Evolutionary conservation across 768 basidiomycete species (phyloP), one percentile per base, ranked within the genome.

Genomic region (Leccinum truebloodii): DNA sequence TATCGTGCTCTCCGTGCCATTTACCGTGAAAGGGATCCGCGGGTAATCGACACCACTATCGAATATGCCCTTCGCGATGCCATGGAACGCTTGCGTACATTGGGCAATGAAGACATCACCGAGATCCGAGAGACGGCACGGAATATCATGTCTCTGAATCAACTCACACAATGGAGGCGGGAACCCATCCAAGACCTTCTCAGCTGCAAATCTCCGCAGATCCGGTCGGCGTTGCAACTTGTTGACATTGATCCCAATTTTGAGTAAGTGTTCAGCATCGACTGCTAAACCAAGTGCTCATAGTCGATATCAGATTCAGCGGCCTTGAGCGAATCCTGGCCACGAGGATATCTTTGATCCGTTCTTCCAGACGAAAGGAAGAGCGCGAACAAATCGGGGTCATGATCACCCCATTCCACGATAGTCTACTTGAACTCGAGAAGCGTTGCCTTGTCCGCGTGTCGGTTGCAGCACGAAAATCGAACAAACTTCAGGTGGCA

Each of bases 1-100:
- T 99, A 96, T 73, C 79, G 82, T 34, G 87, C 92, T 4, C 78
- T 99, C 35, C 85, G 90, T 46, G 86, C 93, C 0, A 76, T 94
- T n/a, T 86, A 95, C 64, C 84, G 91, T 5, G 92, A 93, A 69
- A 83, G 92, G 44, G 85, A 89, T 67, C 68, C 75, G 0, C 69
- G 69, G 1, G 71, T 75, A 0, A 78, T 90, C 14, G 80, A 87
- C 61, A 46, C 58, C 3, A 77, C 81, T 14, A 73, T 92, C 26
- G 77, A 80, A n/a, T 70, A 67, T 13, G 79, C 83, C 0, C 74
- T 94, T 44, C 69, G 73, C 3, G 73, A 80, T 50, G 90, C 94
- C 68, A 84, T 92, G 79, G 75, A 76, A 35, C 83, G 81, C 13
- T 78, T 98, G 39, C 81, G 83, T 6, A 67, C 62, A 0, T 78